Conservation (phyloP, 129 eudicot species). For the Flaveria ramosissima region DNA sequence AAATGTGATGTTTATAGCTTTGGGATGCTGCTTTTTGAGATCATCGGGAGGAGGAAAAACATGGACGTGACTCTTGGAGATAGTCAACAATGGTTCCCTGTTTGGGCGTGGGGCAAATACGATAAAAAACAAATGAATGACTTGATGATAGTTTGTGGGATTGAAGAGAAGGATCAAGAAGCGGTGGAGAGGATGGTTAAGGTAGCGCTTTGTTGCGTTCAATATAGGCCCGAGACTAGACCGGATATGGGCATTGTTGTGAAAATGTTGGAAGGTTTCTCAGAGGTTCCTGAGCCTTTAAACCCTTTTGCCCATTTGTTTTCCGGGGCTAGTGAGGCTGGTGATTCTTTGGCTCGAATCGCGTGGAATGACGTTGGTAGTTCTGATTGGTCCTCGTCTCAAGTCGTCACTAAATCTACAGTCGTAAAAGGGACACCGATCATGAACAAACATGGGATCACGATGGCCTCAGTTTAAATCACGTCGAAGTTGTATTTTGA, state of each 20-base stretch:
- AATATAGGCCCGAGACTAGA: constrained; percentile 16
- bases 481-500: too few relatives aligned
- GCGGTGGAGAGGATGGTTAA: constrained; percentile 11
- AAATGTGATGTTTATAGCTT: constrained; percentile 22
- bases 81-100: constrained; percentile 29
- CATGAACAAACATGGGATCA: constrained; percentile 27
- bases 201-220: constrained; percentile 23
- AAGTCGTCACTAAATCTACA: constrained; percentile 13
- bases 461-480: constrained; percentile 25
- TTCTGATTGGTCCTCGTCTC: constrained; percentile 35
- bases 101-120: constrained; percentile 34
- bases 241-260: constrained; percentile 38
- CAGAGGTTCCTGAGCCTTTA: constrained; percentile 30
- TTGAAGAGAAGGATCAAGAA: constrained; percentile 18
- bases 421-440: constrained; percentile 20
- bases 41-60: constrained; percentile 26
- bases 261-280: constrained; percentile 39
- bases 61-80: constrained; percentile 16
- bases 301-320: constrained; percentile 27
- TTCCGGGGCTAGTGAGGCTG: background rate
- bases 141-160: constrained; percentile 7
- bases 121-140: constrained; percentile 16
- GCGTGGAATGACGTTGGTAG: constrained; percentile 26
- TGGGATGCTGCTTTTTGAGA: constrained; percentile 18
- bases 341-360: constrained; percentile 25